Percentiles rank a stretch among this genome's conserved stretches.
phyloP scores from a whole-genome alignment of 1,284 basidiomycete species.

The Abortiporus biennis region DNA sequence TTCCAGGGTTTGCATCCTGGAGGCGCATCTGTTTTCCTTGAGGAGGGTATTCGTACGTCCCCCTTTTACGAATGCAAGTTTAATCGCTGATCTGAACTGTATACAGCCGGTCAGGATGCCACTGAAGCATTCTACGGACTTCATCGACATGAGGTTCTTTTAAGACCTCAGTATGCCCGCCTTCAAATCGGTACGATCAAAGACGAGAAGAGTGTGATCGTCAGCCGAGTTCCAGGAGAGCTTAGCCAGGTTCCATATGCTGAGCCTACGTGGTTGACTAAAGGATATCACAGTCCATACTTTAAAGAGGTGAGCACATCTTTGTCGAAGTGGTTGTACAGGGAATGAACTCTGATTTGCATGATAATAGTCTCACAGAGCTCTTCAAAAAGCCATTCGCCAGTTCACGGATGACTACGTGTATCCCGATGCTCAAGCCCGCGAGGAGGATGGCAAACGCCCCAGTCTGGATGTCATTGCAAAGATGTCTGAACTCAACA shows the following conservation, averaged over 20 bases:
- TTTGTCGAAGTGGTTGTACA: neutral
- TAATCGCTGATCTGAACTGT: slow-evolving; percentile 1
- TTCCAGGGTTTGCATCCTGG: slow-evolving; percentile 83
- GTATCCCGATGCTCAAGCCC: slow-evolving; percentile 46
- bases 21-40: slow-evolving; percentile 70
- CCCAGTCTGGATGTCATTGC: slow-evolving; percentile 58
- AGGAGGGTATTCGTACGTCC: slow-evolving; percentile 53
- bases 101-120: slow-evolving; percentile 66
- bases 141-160: slow-evolving; percentile 75
- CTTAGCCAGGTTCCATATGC: slow-evolving; percentile 75
- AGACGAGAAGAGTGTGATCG: slow-evolving; percentile 57
- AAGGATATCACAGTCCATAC: slow-evolving; percentile 69
- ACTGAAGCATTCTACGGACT: slow-evolving; percentile 84
- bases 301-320: slow-evolving; percentile 39
- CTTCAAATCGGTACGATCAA: slow-evolving; percentile 67
- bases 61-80: slow-evolving; percentile 16
- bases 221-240: slow-evolving; percentile 45
- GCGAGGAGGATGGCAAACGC: slow-evolving; percentile 76
- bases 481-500: slow-evolving; percentile 66
- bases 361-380: slow-evolving; percentile 35
- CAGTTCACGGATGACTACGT: slow-evolving; percentile 46
- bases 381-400: slow-evolving; percentile 42
- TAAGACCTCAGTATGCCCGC: slow-evolving; percentile 66
- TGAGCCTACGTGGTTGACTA: slow-evolving; percentile 73
- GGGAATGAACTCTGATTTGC: neutral